These are phyloP conservation scores for Pleurostoma richardsiae DNA, from an alignment of 2,329 filamentous ascomycete genomes.

Conservation along the genomic window DNA sequence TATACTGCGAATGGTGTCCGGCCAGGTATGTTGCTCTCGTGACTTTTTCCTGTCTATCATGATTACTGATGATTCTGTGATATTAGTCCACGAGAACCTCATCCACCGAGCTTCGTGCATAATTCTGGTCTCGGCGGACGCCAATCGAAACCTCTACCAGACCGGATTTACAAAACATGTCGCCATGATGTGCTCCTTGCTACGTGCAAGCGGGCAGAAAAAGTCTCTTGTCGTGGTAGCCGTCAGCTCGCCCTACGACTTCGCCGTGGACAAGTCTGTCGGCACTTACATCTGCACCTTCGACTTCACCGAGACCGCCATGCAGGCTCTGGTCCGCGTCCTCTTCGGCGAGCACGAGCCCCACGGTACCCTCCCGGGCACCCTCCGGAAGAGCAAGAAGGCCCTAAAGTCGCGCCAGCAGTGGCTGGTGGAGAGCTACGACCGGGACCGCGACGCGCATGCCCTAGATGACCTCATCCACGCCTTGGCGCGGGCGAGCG, in stretches of 20 bases:
- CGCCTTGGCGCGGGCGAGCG: constrained; percentile 61
- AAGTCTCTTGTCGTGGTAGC: constrained; percentile 89
- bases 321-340: constrained; percentile 77
- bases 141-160: constrained; percentile 90
- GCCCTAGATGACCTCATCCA: constrained; percentile 73
- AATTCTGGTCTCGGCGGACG: constrained; percentile 88
- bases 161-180: constrained; percentile 94
- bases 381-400: constrained; percentile 82
- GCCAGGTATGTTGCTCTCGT: constrained; percentile 43
- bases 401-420: constrained; percentile 84
- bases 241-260: constrained; percentile 94
- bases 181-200: constrained; percentile 88
- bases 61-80: constrained; percentile 5
- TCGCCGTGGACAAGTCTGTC: constrained; percentile 86
- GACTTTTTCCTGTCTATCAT: neutral
- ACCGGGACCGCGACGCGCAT: constrained; percentile 68
- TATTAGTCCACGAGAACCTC: constrained; percentile 76
- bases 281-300: constrained; percentile 94
- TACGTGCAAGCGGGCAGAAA: constrained; percentile 70
- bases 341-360: constrained; percentile 71
- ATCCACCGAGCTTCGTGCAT: constrained; percentile 85
- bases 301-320: constrained; percentile 89
- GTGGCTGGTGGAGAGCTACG: constrained; percentile 90
- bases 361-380: constrained; percentile 60
- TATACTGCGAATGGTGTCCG: constrained; percentile 92